Evolutionary conservation across 73 alveolate genomes (phyloP).

Genomic region (Tetrahymena elliotti): DNA sequence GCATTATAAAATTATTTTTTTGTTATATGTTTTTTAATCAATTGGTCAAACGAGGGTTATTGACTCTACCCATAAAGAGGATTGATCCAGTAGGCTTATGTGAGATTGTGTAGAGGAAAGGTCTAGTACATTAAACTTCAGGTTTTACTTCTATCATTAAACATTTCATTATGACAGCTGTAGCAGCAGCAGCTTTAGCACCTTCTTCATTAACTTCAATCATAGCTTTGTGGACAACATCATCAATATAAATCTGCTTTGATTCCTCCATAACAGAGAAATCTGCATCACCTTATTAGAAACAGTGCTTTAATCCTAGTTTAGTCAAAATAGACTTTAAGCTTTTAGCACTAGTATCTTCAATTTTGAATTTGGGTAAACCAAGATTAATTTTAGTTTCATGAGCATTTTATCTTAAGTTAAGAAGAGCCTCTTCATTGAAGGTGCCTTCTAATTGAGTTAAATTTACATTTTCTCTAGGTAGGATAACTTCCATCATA

Average conservation of each 20-base stretch:
- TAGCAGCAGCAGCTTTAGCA: neutral
- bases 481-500: neutral
- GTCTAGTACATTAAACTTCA: neutral
- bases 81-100: neutral
- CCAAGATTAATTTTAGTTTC: neutral
- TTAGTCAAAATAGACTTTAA: neutral
- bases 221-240: neutral
- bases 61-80: neutral
- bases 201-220: neutral
- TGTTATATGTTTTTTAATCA: neutral
- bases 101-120: neutral
- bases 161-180: neutral
- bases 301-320: neutral
- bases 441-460: neutral
- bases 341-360: neutral
- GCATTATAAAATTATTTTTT: neutral
- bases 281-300: neutral
- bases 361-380: neutral
- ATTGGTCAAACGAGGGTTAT: neutral
- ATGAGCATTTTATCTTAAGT: neutral
- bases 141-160: neutral
- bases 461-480: neutral
- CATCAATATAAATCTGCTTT: neutral
- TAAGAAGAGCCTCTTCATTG: neutral
- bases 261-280: neutral